phyloP scores from a whole-genome alignment of 2,329 filamentous ascomycete species.

The Fusarium avenaceum region DNA sequence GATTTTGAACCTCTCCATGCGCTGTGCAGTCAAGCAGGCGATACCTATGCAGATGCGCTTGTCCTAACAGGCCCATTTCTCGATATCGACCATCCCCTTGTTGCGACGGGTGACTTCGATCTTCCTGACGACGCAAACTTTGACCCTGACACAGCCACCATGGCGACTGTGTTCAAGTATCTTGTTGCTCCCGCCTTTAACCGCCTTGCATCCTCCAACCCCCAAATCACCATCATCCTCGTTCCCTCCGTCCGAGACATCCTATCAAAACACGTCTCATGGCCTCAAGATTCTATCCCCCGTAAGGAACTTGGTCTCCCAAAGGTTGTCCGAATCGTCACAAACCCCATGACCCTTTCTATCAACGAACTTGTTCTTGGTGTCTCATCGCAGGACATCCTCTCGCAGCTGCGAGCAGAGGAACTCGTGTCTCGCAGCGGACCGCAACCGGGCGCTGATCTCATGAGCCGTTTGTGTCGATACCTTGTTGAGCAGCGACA shows the following conservation, averaged over 20 bases:
- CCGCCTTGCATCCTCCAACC: slow-evolving; percentile 77
- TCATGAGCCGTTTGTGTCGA: slow-evolving; percentile 78
- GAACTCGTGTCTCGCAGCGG: slow-evolving; percentile 64
- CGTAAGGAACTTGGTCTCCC: slow-evolving; percentile 82
- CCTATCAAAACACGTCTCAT: slow-evolving; percentile 86
- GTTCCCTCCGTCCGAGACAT: slow-evolving; percentile 87
- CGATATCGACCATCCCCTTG: slow-evolving; percentile 89
- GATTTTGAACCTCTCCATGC: slow-evolving; percentile 89
- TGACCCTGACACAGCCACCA: slow-evolving; percentile 82
- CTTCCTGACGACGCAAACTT: slow-evolving; percentile 75
- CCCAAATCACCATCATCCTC: slow-evolving; percentile 83
- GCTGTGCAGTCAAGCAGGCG: slow-evolving; percentile 81
- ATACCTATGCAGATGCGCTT: slow-evolving; percentile 81
- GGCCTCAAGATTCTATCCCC: slow-evolving; percentile 76
- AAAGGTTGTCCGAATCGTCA: slow-evolving; percentile 81
- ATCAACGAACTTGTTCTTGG: slow-evolving; percentile 90
- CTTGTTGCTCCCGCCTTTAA: slow-evolving; percentile 81
- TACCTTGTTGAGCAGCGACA: slow-evolving; percentile 91
- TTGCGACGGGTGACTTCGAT: slow-evolving; percentile 85
- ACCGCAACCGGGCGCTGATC: slow-evolving; percentile 56
- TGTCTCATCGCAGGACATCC: slow-evolving; percentile 84
- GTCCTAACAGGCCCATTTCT: slow-evolving; percentile 90
- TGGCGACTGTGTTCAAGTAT: slow-evolving; percentile 86
- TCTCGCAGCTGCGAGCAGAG: slow-evolving; percentile 84
- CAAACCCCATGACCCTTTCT: slow-evolving; percentile 90